Percentiles rank a stretch among this genome's conserved stretches.
Conservation (phyloP, 306 rosid genomes). For the apple (Malus domestica) region ASM211411v1 NC_041793.1:24624001-24624500, state of each 20-base stretch:
- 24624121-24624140: no score
- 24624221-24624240: no score
- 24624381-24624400: slow-evolving; percentile 45
- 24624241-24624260: not conserved
- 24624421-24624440: not conserved
- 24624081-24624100: no score
- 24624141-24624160: no score
- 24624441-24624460: not conserved
- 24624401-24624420: slow-evolving; percentile 15
- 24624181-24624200: not conserved
- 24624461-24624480: slow-evolving; percentile 1
- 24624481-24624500: slow-evolving; percentile 1
- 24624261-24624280: not conserved
- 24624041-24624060: no score
- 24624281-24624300: slow-evolving; percentile 20
- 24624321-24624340: slow-evolving; percentile 24
- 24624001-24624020: no score
- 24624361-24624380: not conserved
- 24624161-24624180: rapidly evolving
- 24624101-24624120: no score
- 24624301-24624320: slow-evolving; percentile 14
- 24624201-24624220: not conserved
- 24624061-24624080: rapidly evolving
- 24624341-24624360: not conserved
- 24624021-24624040: rapidly evolving